Percentiles rank a stretch among this genome's conserved stretches.
These are phyloP conservation scores for Trametes polyzona DNA, from an alignment of 1,284 basidiomycete species.

Conservation along the genomic window DNA sequence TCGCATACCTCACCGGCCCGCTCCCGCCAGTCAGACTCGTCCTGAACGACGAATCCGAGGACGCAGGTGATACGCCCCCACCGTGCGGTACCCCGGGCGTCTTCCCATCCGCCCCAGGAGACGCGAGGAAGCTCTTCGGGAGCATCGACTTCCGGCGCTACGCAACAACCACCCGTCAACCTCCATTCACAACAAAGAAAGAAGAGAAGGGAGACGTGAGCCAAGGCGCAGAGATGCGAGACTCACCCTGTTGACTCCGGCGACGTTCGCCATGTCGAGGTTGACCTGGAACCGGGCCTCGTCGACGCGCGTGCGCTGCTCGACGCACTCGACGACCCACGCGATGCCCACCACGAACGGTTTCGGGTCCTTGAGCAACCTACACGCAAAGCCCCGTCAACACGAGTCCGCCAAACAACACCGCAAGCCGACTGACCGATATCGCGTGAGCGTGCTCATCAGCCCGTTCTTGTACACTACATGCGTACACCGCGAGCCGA, in stretches of 20 bases:
- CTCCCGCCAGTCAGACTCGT: not conserved
- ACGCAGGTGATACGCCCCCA: constrained; percentile 12
- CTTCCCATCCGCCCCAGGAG: constrained; percentile 9
- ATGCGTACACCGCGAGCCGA: constrained; percentile 85
- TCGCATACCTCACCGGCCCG: not conserved
- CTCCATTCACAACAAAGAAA: not conserved
- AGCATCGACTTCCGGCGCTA: constrained; percentile 70
- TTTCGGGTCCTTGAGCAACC: constrained; percentile 67
- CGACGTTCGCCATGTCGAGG: constrained; percentile 67
- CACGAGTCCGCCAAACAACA: not conserved
- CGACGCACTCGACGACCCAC: constrained; percentile 91
- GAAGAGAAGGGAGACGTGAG: not conserved
- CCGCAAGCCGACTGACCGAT: constrained; percentile 50
- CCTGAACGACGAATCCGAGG: constrained; percentile 16
- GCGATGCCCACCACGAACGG: constrained; percentile 84
- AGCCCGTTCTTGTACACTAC: constrained; percentile 90
- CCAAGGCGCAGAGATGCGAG: not conserved
- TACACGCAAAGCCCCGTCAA: constrained; percentile 27
- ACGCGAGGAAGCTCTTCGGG: constrained; percentile 51
- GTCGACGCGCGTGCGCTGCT: constrained; percentile 65
- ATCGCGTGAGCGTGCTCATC: constrained; percentile 76
- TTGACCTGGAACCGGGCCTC: constrained; percentile 74
- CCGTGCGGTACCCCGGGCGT: not conserved
- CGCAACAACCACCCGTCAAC: not conserved
- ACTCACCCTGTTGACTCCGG: constrained; percentile 66